phyloP scores from a whole-genome alignment of 805 yeast genomes.

The Yarrowia sp. region DNA sequence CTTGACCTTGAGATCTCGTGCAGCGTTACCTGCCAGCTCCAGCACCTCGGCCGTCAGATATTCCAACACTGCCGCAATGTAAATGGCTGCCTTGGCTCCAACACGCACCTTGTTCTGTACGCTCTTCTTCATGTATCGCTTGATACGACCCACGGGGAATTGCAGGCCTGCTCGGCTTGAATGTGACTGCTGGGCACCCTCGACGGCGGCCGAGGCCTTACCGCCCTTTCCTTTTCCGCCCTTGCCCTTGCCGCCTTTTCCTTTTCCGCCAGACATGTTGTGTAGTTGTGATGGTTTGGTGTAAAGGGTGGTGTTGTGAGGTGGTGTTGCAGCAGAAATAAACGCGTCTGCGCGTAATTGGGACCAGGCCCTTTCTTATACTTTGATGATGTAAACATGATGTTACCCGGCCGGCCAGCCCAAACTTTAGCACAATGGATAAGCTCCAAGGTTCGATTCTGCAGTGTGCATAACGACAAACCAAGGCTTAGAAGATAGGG shows the following conservation, averaged over 20 bases:
- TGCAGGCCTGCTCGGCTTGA: conserved; percentile 87
- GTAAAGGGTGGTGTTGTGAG: background rate
- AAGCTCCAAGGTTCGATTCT: background rate
- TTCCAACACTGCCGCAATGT: conserved; percentile 93
- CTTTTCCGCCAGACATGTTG: conserved; percentile 24
- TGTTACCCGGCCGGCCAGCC: conserved; percentile 22
- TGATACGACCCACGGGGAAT: conserved; percentile 98
- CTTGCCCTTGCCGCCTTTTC: conserved; percentile 63
- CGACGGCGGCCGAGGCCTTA: conserved; percentile 59
- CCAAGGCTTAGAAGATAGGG: background rate
- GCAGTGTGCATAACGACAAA: background rate
- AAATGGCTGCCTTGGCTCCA: conserved; percentile 87
- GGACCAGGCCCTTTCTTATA: conserved; percentile 8
- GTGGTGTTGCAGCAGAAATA: conserved; percentile 20
- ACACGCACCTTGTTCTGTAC: conserved; percentile 83
- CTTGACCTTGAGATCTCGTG: conserved; percentile 89
- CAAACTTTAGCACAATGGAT: background rate
- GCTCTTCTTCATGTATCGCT: conserved; percentile 87
- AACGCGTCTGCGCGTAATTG: conserved; percentile 25
- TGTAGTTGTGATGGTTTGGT: background rate
- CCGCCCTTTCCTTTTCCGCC: conserved; percentile 97
- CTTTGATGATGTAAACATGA: conserved; percentile 22
- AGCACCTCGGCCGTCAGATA: conserved; percentile 96
- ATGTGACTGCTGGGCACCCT: conserved; percentile 65
- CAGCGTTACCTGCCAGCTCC: conserved; percentile 98